A percentile compares a stretch with the other conserved stretches of the same genome.
Conservation (phyloP, 1,284 basidiomycete species). For the Ganoderma meredithae region DNA sequence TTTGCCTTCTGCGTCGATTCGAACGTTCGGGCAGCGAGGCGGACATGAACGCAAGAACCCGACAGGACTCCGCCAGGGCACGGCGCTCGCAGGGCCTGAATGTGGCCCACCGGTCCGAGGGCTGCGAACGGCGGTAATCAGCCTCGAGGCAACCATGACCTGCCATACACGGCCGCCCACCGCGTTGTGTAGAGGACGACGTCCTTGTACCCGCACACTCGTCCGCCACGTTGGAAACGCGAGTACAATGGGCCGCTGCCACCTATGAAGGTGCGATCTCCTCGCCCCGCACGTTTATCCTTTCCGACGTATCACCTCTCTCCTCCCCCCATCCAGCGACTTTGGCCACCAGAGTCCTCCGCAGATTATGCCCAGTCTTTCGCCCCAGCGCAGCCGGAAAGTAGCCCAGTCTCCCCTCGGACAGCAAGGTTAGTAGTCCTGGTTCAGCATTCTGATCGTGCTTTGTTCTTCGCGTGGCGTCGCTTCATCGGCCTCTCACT, state of each 20-base stretch:
- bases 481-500: conserved; percentile 18
- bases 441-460: conserved; percentile 25
- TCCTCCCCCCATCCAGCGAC: conserved; percentile 36
- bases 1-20: conserved; percentile 14
- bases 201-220: conserved; percentile 40
- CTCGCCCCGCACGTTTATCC: conserved; percentile 40
- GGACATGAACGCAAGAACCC: conserved; percentile 34
- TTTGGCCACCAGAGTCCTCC: conserved; percentile 33
- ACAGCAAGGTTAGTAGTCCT: conserved; percentile 48
- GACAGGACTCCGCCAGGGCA: conserved; percentile 14
- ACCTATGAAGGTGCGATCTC: conserved; percentile 44
- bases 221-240: conserved; percentile 50
- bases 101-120: conserved; percentile 33
- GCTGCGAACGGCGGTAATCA: conserved; percentile 42
- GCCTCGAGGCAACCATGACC: conserved; percentile 48
- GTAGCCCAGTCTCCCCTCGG: conserved; percentile 41
- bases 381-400: conserved; percentile 62
- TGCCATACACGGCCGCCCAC: conserved; percentile 44
- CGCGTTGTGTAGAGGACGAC: conserved; percentile 45
- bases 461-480: conserved; percentile 22
- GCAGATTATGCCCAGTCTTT: conserved; percentile 64
- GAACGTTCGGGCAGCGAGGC: conserved; percentile 15
- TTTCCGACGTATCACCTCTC: conserved; percentile 40
- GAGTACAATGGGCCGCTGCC: conserved; percentile 42
- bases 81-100: conserved; percentile 22